phyloP scores from a whole-genome alignment of 139 green algal genomes.

The Dunaliella primolecta region DNA sequence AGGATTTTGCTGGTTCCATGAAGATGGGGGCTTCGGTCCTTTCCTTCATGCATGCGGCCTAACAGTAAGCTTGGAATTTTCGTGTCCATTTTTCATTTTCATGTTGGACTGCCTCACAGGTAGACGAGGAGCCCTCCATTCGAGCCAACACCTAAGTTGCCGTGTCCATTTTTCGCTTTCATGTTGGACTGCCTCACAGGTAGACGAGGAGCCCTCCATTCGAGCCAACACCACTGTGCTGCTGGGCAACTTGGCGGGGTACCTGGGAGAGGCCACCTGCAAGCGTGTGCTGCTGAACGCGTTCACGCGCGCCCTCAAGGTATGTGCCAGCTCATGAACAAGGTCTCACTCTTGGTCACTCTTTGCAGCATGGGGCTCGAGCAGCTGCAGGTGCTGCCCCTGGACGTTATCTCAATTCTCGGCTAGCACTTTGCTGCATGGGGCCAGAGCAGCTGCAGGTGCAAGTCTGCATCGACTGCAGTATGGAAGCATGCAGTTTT shows the following conservation, averaged over 20 bases:
- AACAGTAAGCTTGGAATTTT: no score
- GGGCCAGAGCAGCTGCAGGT: no score
- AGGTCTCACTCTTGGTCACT: not conserved
- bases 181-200: conserved; percentile 56
- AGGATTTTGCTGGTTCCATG: no score
- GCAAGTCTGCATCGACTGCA: no score
- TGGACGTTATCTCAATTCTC: not conserved
- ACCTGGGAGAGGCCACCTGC: conserved; percentile 75
- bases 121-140: conserved; percentile 94
- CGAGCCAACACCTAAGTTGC: conserved; percentile 98
- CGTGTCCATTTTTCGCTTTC: no score
- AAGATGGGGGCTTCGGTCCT: no score
- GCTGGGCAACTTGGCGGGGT: conserved; percentile 87
- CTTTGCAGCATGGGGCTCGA: not conserved
- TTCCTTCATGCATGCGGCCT: no score
- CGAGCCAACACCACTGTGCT: conserved; percentile 98
- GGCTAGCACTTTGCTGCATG: no score
- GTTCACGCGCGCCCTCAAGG: conserved; percentile 85
- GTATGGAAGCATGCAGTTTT: no score
- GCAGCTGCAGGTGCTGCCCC: no score
- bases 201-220: conserved; percentile 94
- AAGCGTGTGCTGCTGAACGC: conserved; percentile 89
- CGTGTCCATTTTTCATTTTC: no score
- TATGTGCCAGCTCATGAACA: not conserved
- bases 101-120: no score